A percentile compares a stretch with the other conserved stretches of the same genome.
Conservation (phyloP, 2,329 filamentous ascomycete genomes). For the Albifimbria verrucaria region DNA sequence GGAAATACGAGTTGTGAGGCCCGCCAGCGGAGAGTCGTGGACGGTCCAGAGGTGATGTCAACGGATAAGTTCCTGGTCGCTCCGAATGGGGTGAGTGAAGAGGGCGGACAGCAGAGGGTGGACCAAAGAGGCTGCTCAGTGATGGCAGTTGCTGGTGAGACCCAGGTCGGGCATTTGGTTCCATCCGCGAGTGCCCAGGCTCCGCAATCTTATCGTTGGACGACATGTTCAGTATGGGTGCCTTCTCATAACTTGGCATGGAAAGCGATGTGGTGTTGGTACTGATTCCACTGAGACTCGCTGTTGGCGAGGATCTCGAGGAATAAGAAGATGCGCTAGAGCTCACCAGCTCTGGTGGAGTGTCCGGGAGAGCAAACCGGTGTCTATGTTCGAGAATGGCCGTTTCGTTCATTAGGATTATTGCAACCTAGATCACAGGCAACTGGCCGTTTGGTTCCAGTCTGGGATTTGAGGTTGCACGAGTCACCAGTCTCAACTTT, state of each 20-base stretch:
- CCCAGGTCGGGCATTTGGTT: conserved; percentile 24
- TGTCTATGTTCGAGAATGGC: conserved; percentile 47
- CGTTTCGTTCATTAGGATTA: conserved; percentile 53
- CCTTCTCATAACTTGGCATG: conserved; percentile 57
- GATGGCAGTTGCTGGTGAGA: conserved; percentile 50
- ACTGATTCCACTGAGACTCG: conserved; percentile 43
- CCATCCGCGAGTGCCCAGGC: conserved; percentile 32
- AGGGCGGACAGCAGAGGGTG: conserved; percentile 39
- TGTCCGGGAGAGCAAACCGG: conserved; percentile 49
- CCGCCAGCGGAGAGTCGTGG: conserved; percentile 39
- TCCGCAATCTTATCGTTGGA: conserved; percentile 33
- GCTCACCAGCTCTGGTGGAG: conserved; percentile 53
- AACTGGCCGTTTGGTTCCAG: background rate
- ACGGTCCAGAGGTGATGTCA: conserved; percentile 45
- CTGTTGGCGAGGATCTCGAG: conserved; percentile 37
- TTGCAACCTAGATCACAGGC: background rate
- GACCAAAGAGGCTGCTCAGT: conserved; percentile 55
- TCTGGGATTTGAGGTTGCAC: too few species aligned
- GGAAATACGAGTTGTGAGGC: conserved; percentile 46
- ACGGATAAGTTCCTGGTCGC: conserved; percentile 37
- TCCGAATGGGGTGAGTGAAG: conserved; percentile 45
- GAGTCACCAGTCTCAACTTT: too few species aligned
- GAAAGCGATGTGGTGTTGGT: conserved; percentile 42
- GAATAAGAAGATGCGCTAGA: conserved; percentile 46
- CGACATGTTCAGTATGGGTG: conserved; percentile 40